phyloP scores from a whole-genome alignment of 1,284 basidiomycete species.

The Hemileia vastatrix region DNA sequence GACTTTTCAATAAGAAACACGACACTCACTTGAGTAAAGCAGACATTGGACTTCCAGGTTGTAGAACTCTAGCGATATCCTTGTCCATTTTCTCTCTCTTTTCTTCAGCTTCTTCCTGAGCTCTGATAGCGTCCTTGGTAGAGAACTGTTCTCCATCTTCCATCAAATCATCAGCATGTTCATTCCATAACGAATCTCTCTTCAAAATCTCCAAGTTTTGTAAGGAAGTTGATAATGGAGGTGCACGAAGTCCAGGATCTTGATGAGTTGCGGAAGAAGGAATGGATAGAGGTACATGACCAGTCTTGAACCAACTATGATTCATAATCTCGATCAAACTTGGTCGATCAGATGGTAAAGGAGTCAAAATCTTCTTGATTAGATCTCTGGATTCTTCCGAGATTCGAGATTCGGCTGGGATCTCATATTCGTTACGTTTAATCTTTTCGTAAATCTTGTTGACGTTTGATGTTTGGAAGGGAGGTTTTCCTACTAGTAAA shows the following conservation, averaged over 20 bases:
- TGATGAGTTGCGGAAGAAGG: constrained; percentile 29
- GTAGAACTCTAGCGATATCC: constrained; percentile 37
- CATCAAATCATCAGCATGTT: constrained; percentile 31
- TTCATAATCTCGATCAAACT: constrained; percentile 40
- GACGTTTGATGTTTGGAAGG: constrained; percentile 41
- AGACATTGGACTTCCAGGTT: constrained; percentile 41
- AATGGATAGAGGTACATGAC: constrained; percentile 33
- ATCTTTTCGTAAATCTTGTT: constrained; percentile 42
- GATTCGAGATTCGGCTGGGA: constrained; percentile 33
- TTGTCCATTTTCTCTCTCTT: too few relatives aligned
- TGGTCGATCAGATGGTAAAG: constrained; percentile 31
- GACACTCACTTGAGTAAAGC: constrained; percentile 34
- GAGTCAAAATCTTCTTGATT: constrained; percentile 38
- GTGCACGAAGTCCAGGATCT: constrained; percentile 28
- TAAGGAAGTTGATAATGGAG: background rate
- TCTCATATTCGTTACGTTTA: constrained; percentile 40
- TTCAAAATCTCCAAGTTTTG: constrained; percentile 38
- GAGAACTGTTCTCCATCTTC: constrained; percentile 17
- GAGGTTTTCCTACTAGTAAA: constrained; percentile 41
- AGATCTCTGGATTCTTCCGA: constrained; percentile 34
- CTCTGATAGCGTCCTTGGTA: constrained; percentile 27
- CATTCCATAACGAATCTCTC: constrained; percentile 31
- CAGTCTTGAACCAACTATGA: constrained; percentile 39
- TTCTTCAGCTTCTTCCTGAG: constrained; percentile 36
- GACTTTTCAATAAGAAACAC: background rate